Percentiles rank a stretch among this genome's conserved stretches.
Conservation (phyloP, 1,284 basidiomycete species). For the Puccinia polysora region DNA sequence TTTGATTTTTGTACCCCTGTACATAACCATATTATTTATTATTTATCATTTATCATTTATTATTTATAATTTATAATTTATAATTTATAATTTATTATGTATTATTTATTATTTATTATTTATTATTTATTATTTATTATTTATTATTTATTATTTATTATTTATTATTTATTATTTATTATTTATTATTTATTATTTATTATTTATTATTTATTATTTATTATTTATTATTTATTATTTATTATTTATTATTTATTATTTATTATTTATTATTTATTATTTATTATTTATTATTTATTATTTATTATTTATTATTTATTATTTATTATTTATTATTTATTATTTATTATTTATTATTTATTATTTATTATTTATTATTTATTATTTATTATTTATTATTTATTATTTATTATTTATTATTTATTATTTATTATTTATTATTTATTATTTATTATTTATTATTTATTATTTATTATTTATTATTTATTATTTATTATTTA, state of each 20-base stretch:
- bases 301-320: background rate
- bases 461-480: background rate
- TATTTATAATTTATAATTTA: background rate
- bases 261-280: too few species aligned
- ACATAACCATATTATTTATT: too few species aligned
- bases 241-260: background rate
- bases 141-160: background rate
- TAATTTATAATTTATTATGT: too few species aligned
- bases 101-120: background rate
- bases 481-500: too few species aligned
- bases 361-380: background rate
- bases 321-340: background rate
- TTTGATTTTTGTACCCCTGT: too few species aligned
- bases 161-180: too few species aligned
- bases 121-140: background rate
- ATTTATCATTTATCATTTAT: background rate
- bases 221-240: slow-evolving; percentile 1
- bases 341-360: background rate
- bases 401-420: too few species aligned
- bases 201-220: background rate
- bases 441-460: background rate
- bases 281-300: too few species aligned
- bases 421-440: background rate
- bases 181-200: too few species aligned
- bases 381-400: too few species aligned